Conservation (phyloP, 306 rosid genomes). For the Prunus armeniaca region DNA sequence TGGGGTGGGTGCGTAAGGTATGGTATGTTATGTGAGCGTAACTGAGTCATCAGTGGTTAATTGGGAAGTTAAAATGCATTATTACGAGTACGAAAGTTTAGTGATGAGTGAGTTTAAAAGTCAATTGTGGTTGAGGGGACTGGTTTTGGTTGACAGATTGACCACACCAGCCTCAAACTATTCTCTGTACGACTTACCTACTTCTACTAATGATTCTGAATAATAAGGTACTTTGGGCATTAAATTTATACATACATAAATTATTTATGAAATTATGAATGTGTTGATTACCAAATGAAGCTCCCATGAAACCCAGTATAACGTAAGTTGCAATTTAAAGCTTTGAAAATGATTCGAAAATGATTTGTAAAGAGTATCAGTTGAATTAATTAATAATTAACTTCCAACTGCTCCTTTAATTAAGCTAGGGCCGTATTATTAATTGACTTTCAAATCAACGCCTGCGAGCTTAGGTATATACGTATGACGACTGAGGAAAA, state of each 20-base stretch:
- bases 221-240: no score
- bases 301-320: not conserved
- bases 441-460: not conserved
- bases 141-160: constrained; percentile 33
- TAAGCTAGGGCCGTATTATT: not conserved
- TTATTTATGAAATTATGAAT: not conserved
- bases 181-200: not conserved
- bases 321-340: not conserved
- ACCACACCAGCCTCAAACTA: constrained; percentile 22
- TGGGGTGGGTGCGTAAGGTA: not conserved
- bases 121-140: constrained; percentile 15
- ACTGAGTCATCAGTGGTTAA: constrained; percentile 14
- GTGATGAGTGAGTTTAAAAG: not conserved
- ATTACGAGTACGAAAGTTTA: not conserved
- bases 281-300: not conserved
- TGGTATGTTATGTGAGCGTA: not conserved
- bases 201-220: not conserved
- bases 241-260: no score
- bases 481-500: no score
- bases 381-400: no score
- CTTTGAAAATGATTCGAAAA: not conserved
- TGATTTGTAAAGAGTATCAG: no score
- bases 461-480: not conserved
- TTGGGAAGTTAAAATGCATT: not conserved
- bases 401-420: not conserved